These are phyloP conservation scores for Psilocybe cyanescens DNA, from an alignment of 768 basidiomycete genomes.

Conservation along the genomic window DNA sequence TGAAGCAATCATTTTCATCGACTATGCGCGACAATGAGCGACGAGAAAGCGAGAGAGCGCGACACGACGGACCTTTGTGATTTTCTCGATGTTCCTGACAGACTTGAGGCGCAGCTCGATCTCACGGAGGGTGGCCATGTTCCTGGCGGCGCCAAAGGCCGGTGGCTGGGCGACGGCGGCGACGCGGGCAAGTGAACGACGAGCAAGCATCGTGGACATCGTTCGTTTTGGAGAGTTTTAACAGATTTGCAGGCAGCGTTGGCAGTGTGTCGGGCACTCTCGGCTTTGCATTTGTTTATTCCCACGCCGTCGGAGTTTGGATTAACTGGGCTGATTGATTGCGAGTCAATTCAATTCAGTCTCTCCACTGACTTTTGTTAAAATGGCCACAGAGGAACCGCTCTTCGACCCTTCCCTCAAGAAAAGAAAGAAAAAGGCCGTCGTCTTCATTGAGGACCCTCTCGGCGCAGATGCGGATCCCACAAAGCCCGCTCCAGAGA, in stretches of 20 bases:
- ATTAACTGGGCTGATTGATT: constrained; percentile 11
- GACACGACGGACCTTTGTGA: constrained; percentile 79
- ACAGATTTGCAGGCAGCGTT: constrained; percentile 23
- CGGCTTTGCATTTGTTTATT: constrained; percentile 38
- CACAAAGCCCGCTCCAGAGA: constrained; percentile 74
- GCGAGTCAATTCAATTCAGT: constrained; percentile 10
- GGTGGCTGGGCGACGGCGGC: constrained; percentile 36
- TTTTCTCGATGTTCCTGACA: constrained; percentile 98
- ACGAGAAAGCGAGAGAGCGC: constrained; percentile 20
- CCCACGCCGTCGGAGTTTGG: constrained; percentile 35
- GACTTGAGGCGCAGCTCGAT: constrained; percentile 96
- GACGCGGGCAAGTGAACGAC: constrained; percentile 46
- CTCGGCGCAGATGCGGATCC: constrained; percentile 83
- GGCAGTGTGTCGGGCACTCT: constrained; percentile 41
- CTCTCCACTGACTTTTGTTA: constrained; percentile 1
- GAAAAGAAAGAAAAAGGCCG: constrained; percentile 87
- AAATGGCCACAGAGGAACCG: constrained; percentile 72
- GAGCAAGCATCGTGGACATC: constrained; percentile 46
- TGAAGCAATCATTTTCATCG: constrained; percentile 99
- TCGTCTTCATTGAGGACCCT: constrained; percentile 85
- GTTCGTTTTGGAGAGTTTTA: constrained; percentile 25
- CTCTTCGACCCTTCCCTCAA: constrained; percentile 84
- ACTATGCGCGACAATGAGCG: constrained; percentile 45
- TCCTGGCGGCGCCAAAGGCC: constrained; percentile 58
- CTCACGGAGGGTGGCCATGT: constrained; percentile 98